Base-by-base conservation (phyloP, 176 grass and related monocot species). In the Triticum timopheevii region DNA sequence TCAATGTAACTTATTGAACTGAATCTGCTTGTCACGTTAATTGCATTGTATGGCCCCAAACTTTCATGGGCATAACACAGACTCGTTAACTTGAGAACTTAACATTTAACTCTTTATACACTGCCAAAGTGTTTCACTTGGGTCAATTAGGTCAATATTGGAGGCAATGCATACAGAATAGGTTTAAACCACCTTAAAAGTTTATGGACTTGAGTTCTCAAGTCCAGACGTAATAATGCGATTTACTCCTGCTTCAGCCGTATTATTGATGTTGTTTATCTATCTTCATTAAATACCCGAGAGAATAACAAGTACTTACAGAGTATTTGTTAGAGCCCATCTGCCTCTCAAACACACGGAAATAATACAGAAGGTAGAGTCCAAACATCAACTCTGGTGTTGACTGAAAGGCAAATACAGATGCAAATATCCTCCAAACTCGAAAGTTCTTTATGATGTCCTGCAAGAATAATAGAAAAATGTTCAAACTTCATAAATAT, bases 281-380 rank as follows among this genome's bases (percentile, higher is more conserved):
- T 13, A 61, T 76, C 62, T 76, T 38, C 36, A 80, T 62, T 71
- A 40, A 39, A 52, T 8, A 88, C 6, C 11, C 76, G 3, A 35
- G 34, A 81, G 20, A 85, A 59, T 4, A 30, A 19, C 24, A 73
- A 77, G 78, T 66, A 77, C 78, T 2, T 86, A 99, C 97, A 8
- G 94, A 92, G 85, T 97, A 94, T 93, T 99, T 99, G 59, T 99
- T 99, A 54, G 94, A 99, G 40, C 97, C 94, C 69, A 99, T 99
- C 86, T 99, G 94, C 61, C 97, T 97, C 87, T 99, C 97, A 85
- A 97, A 99, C 19, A 99, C 92, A 82, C 97, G 93, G 82, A 99
- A 99, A 69, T 99, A 99, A 91, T 99, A 99, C 68, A 97, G 85
- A 82, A 99, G 90, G 87, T 88, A 94, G 15, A 94, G 36, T 75